These are phyloP conservation scores for Talaromyces sp. DNA, from an alignment of 2,329 filamentous ascomycete species.

Conservation along the genomic window DNA sequence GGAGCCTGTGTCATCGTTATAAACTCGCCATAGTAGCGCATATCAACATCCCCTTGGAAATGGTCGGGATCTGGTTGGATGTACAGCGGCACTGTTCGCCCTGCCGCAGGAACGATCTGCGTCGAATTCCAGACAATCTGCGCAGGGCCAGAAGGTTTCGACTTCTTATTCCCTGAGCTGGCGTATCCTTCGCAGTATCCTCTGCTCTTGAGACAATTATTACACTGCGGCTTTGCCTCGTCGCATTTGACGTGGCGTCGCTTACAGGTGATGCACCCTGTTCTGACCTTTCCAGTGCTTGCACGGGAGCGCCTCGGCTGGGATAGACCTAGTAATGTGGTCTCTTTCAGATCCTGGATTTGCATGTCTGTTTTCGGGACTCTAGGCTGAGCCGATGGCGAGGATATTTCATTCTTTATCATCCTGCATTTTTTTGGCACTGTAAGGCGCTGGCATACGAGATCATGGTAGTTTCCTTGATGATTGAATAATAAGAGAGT, in stretches of 20 bases:
- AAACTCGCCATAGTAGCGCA: slow-evolving; percentile 11
- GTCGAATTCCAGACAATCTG: slow-evolving; percentile 10
- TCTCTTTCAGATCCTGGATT: not conserved
- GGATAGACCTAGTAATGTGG: not conserved
- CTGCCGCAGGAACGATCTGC: not conserved
- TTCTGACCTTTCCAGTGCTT: slow-evolving; percentile 12
- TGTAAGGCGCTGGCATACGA: not conserved
- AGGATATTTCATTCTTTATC: not conserved
- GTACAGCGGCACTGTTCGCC: not conserved
- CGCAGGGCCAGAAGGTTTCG: not conserved
- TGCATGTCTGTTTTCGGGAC: not conserved
- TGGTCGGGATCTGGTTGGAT: not conserved
- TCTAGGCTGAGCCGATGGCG: not conserved
- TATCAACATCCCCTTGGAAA: not conserved
- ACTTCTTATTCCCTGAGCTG: not conserved
- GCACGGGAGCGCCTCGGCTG: slow-evolving; percentile 9
- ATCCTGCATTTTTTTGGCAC: not conserved
- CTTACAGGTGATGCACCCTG: slow-evolving; percentile 15
- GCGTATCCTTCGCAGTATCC: slow-evolving; percentile 9
- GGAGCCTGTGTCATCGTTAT: not conserved
- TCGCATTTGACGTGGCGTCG: slow-evolving; percentile 16
- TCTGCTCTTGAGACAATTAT: slow-evolving; percentile 3
- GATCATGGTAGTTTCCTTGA: not conserved
- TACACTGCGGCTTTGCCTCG: slow-evolving; percentile 11
- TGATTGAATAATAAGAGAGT: not conserved